Evolutionary conservation across 2,329 filamentous ascomycete genomes (phyloP).

Genomic region (Aspergillus spinulosporus): DNA sequence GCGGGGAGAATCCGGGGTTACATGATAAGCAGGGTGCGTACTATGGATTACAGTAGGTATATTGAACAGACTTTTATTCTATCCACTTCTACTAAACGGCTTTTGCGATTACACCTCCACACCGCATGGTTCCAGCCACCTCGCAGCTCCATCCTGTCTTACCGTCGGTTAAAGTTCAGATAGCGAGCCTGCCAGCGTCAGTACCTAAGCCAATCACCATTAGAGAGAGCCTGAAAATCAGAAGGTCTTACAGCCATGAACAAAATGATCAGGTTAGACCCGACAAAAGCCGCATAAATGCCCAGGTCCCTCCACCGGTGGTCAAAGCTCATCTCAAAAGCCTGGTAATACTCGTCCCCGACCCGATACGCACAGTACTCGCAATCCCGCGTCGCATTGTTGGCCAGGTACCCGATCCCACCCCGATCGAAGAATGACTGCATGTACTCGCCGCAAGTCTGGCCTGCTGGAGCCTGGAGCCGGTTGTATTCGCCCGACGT

Average conservation of each 20-base stretch:
- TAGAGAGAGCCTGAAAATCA: neutral
- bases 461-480: slow-evolving; percentile 66
- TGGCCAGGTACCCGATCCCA: slow-evolving; percentile 70
- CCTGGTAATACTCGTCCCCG: slow-evolving; percentile 76
- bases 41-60: neutral
- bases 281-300: slow-evolving; percentile 74
- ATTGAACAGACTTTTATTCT: slow-evolving; percentile 1
- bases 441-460: slow-evolving; percentile 77
- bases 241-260: slow-evolving; percentile 56
- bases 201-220: neutral
- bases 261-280: slow-evolving; percentile 69
- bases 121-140: neutral
- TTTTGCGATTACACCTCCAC: neutral
- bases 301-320: slow-evolving; percentile 80
- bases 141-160: slow-evolving; percentile 3
- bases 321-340: slow-evolving; percentile 65
- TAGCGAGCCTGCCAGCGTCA: slow-evolving; percentile 38
- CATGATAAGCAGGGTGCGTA: neutral
- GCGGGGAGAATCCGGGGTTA: slow-evolving; percentile 8
- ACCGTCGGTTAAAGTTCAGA: slow-evolving; percentile 50
- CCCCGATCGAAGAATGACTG: slow-evolving; percentile 64
- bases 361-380: slow-evolving; percentile 79
- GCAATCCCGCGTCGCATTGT: slow-evolving; percentile 66
- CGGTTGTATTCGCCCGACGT: slow-evolving; percentile 60
- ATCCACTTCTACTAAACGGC: neutral